Base-by-base conservation (phyloP, 257 asterid genomes). In the Ilex aquifolium region DNA sequence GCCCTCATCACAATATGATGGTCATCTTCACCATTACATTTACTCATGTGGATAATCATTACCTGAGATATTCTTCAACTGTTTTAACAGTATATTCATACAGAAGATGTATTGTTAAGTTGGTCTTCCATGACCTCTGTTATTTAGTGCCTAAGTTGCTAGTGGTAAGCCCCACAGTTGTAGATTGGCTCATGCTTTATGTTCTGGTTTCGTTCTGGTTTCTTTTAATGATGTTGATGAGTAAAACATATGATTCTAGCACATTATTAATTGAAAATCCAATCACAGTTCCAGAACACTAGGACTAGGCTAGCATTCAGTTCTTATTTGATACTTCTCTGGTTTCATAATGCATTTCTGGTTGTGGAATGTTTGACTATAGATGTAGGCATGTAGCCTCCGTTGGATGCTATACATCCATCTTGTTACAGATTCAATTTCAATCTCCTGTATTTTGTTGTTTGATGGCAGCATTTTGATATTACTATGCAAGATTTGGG, bases 381-480 rank as follows among this genome's bases (percentile, higher is more conserved):
- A 36, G 16, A 4, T 49, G 16, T 12, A 49, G 54, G 1, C 4
- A 4, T 49, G 16, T 12, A 49, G 54, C 54, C 4, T 2, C 17
- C 17, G 2, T 2, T 49, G 54, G 54, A 15, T 49, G 54, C 54
- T 53, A 4, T 53, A 53, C 9, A 44, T 44, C 50, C 50, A 44
- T 44, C 11, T 13, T 13, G 9, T 7, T 53, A n/a, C 57, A 53
- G 10, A 21, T 14, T 14, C 30, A 17, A 7, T 46, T 10, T 0
- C 52, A 46, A 12, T 46, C 44, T 64, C 72, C 72, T 75, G 60
- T 63, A 53, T 64, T 49, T 68, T 32, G 48, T 67, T 66, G 65
- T 66, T 65, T 65, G 64, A 44, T 57, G 14, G 71, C 88, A 87
- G 91, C 87, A 82, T 56, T 89, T 83, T 76, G 89, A 89, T 80